A percentile compares a stretch with the other conserved stretches of the same genome.
Evolutionary conservation across 345 rosid species (phyloP).

Genomic region (Eucalyptus sp.): DNA sequence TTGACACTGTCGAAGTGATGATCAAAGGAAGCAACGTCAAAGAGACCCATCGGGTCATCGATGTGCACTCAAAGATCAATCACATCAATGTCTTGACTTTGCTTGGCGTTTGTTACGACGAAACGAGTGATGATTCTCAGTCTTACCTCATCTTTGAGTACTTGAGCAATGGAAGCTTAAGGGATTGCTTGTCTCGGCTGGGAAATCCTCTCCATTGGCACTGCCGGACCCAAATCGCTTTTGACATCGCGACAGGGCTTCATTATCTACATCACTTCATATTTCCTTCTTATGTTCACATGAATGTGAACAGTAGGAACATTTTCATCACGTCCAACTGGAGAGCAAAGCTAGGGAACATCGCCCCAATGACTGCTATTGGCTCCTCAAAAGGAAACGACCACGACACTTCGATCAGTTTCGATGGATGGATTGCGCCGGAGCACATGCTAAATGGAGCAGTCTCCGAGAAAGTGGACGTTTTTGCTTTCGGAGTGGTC

Average conservation of each 20-base stretch:
- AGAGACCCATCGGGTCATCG: constrained; percentile 26
- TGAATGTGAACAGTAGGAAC: constrained; percentile 21
- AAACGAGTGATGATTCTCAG: constrained; percentile 5
- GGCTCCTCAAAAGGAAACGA: not conserved
- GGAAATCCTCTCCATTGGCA: constrained; percentile 17
- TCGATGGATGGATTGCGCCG: constrained; percentile 8
- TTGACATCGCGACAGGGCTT: constrained; percentile 30
- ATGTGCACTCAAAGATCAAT: constrained; percentile 40
- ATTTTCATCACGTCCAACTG: constrained; percentile 23
- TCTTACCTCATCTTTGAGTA: constrained; percentile 32
- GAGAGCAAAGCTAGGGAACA: constrained; percentile 44
- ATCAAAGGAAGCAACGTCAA: constrained; percentile 33
- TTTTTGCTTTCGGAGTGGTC: constrained; percentile 35
- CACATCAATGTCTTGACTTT: constrained; percentile 37
- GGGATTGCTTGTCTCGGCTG: constrained; percentile 19
- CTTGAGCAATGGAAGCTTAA: constrained; percentile 35
- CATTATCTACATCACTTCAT: constrained; percentile 42
- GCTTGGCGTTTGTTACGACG: constrained; percentile 36
- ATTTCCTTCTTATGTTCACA: constrained; percentile 33
- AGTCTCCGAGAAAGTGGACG: constrained; percentile 26
- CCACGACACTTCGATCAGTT: not conserved
- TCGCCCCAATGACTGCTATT: constrained; percentile 1
- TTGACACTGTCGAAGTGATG: constrained; percentile 24
- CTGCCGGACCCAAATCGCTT: constrained; percentile 28
- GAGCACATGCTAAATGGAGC: constrained; percentile 4